Evolutionary conservation across 208 protist species (phyloP), one percentile per base, ranked within the genome.

Genomic region (Acanthamoeba divionensis): DNA sequence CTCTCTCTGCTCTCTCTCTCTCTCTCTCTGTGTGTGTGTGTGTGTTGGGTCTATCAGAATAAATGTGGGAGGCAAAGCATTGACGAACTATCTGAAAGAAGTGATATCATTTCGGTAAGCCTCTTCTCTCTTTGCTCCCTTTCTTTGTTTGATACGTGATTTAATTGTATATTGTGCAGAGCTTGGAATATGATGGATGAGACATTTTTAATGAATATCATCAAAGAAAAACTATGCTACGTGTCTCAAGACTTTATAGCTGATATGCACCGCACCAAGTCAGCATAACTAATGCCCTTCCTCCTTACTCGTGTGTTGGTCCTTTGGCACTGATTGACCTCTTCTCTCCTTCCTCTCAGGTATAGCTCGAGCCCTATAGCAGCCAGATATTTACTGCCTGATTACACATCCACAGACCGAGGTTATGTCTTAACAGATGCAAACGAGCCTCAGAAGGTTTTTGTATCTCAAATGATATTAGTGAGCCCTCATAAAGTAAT

Each of bases 171-270:
- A 6, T 4, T 24, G n/a, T 9, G 67, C 71, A 89, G 93, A 48
- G 73, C 93, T 15, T 93, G 90, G 92, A 92, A 94, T 54, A 85
- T 94, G 90, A 94, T 94, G 93, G 92, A 95, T 8, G 92, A 95
- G 33, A 93, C 91, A n/a, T 63, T 75, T 54, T 47, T 94, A n/a
- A 65, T 94, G 21, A 94, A 93, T 29, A 50, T 45, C 0, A 90
- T 95, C 12, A 95, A 95, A 60, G 92, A 95, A 33, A 36, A 44
- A 33, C 12, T 44, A 12, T 95, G 93, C 82, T 94, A 63, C 50
- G 36, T 94, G 24, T 91, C 92, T n/a, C 26, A 12, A 33, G 88
- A 95, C 77, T 92, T 94, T 29, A 29, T 66, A 0, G n/a, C 4
- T 7, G 93, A 95, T 29, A 52, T 95, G 47, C 26, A 60, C 8